A percentile compares a stretch with the other conserved stretches of the same genome.
Evolutionary conservation across 306 rosid genomes (phyloP).

Genomic region (Clitoria ternatea): DNA sequence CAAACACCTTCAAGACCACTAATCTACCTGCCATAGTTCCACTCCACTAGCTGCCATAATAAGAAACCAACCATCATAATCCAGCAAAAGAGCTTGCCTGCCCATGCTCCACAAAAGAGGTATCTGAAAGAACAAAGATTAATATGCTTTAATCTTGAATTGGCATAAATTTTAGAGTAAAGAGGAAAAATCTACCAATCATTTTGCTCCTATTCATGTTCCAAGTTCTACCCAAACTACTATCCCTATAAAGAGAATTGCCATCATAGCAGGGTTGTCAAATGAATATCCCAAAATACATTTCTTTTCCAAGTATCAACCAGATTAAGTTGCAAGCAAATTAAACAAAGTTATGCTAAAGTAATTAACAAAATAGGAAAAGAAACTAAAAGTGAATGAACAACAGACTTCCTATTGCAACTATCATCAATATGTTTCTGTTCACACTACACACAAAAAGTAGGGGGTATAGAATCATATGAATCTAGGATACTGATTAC

Average conservation of each 20-base stretch:
- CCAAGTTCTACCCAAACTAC: constrained; percentile 1
- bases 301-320: neutral
- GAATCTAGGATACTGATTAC: too few relatives aligned
- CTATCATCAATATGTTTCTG: neutral
- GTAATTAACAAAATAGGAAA: neutral
- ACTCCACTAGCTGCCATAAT: constrained; percentile 67
- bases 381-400: neutral
- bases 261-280: neutral
- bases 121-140: constrained; percentile 44
- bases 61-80: constrained; percentile 79
- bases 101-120: constrained; percentile 87
- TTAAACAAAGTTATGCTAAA: neutral
- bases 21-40: constrained; percentile 65
- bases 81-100: constrained; percentile 84
- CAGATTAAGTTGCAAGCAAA: constrained; percentile 8
- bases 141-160: neutral
- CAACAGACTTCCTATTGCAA: constrained; percentile 1
- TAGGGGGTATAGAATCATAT: too few relatives aligned
- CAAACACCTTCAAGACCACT: constrained; percentile 7
- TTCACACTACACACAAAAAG: too few relatives aligned
- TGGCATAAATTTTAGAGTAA: neutral
- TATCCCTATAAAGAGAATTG: neutral
- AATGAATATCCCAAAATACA: neutral
- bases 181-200: neutral
- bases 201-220: neutral